Conservation (phyloP, 768 basidiomycete genomes). For the Hygrophoropsis aurantiaca region DNA sequence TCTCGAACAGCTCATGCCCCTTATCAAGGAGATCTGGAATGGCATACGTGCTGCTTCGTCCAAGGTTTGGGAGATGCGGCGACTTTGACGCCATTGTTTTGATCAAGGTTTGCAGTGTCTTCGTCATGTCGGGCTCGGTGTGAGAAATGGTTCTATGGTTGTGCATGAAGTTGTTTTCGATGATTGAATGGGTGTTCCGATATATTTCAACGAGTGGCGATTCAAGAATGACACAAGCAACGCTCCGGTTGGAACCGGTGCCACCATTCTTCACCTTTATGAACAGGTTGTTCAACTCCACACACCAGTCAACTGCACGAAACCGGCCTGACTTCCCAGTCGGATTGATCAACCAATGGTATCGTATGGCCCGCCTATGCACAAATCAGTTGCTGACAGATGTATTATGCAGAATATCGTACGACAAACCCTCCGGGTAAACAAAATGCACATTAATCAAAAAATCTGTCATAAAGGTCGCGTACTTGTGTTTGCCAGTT, state of each 20-base stretch:
- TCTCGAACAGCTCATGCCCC: conserved; percentile 2
- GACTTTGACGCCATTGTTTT: background rate
- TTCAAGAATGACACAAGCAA: conserved; percentile 30
- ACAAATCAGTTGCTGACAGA: background rate
- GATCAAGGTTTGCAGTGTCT: conserved; percentile 18
- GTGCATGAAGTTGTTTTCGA: conserved; percentile 18
- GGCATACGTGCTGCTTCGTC: background rate
- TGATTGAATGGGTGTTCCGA: conserved; percentile 10
- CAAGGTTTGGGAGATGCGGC: background rate
- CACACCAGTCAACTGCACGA: conserved; percentile 37
- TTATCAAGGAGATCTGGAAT: background rate
- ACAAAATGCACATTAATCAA: conserved; percentile 23
- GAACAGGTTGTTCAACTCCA: conserved; percentile 42
- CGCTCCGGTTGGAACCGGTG: conserved; percentile 32
- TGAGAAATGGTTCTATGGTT: conserved; percentile 23
- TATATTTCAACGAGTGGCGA: conserved; percentile 36
- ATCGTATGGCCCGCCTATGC: conserved; percentile 15
- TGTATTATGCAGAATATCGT: background rate
- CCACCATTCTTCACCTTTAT: conserved; percentile 39
- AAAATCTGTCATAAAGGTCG: conserved; percentile 25
- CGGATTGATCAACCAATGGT: conserved; percentile 34
- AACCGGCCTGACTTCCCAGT: conserved; percentile 30
- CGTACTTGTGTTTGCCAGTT: conserved; percentile 37
- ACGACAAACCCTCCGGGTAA: conserved; percentile 17
- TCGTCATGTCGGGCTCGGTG: conserved; percentile 25